phyloP scores from a whole-genome alignment of 2,329 filamentous ascomycete genomes.

The Trichoderma sp. region DNA sequence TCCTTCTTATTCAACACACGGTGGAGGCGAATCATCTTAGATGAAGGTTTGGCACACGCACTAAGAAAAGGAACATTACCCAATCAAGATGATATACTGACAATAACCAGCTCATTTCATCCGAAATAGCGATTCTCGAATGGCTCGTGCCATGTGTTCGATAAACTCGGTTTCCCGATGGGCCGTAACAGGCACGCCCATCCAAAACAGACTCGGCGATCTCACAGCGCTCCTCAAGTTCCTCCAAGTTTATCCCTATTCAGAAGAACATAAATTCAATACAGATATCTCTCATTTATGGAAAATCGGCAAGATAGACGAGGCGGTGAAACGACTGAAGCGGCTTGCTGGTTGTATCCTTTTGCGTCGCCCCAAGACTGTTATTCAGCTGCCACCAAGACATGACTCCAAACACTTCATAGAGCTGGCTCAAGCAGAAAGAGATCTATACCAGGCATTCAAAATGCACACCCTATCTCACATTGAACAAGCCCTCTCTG shows the following conservation, averaged over 20 bases:
- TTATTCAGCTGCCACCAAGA: slow-evolving; percentile 39
- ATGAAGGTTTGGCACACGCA: slow-evolving; percentile 24
- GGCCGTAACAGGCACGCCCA: slow-evolving; percentile 48
- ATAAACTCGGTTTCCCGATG: slow-evolving; percentile 40
- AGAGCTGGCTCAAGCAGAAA: slow-evolving; percentile 38
- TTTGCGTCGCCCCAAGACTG: slow-evolving; percentile 40
- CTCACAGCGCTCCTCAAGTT: slow-evolving; percentile 43
- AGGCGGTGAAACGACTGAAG: slow-evolving; percentile 41
- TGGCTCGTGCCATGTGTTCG: slow-evolving; percentile 37
- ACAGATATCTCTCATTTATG: slow-evolving; percentile 38
- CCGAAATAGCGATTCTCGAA: slow-evolving; percentile 35
- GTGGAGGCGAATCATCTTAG: slow-evolving; percentile 34
- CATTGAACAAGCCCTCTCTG: slow-evolving; percentile 36
- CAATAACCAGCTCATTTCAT: slow-evolving; percentile 40
- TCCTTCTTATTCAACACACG: slow-evolving; percentile 33
- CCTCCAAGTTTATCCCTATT: slow-evolving; percentile 41
- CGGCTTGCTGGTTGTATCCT: slow-evolving; percentile 38
- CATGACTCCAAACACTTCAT: slow-evolving; percentile 35
- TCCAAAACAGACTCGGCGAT: slow-evolving; percentile 46
- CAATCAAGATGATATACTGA: no score
- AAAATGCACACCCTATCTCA: slow-evolving; percentile 29
- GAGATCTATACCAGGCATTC: slow-evolving; percentile 35
- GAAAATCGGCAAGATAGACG: slow-evolving; percentile 37
- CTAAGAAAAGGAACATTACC: no score
- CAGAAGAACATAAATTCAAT: slow-evolving; percentile 39